Conservation (phyloP, 129 eudicot species). For the Ambrosia trifida region DNA sequence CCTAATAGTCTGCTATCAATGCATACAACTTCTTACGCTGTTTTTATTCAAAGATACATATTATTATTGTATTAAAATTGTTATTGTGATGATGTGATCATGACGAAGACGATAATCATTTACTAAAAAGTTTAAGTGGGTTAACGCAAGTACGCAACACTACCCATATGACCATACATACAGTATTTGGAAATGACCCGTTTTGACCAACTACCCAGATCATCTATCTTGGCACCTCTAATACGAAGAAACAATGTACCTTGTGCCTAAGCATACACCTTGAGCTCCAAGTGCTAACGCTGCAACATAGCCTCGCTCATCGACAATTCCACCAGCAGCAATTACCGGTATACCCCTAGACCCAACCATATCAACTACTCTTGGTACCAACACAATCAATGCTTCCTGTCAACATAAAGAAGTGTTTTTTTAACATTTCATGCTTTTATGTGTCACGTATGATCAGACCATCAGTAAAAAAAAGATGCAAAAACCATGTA, state of each 20-base stretch:
- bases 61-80: not conserved
- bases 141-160: not conserved
- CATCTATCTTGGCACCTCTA: not conserved
- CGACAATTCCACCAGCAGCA: conserved; percentile 98
- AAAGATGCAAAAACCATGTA: conserved; percentile 18
- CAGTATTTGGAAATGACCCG: not conserved
- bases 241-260: conserved; percentile 41
- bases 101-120: not conserved
- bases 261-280: conserved; percentile 85
- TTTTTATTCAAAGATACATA: not conserved
- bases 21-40: not conserved
- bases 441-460: not conserved
- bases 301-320: conserved; percentile 92
- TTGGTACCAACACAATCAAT: conserved; percentile 60
- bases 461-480: not conserved
- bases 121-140: not conserved
- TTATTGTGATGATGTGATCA: not conserved
- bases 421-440: not conserved
- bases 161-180: not conserved
- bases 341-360: conserved; percentile 66
- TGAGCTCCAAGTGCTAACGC: conserved; percentile 96
- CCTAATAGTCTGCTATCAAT: not conserved
- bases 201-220: not conserved
- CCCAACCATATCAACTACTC: conserved; percentile 70
- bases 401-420: conserved; percentile 45